Base-by-base conservation (phyloP, 768 basidiomycete species). In the Mycena kentingensis region DNA sequence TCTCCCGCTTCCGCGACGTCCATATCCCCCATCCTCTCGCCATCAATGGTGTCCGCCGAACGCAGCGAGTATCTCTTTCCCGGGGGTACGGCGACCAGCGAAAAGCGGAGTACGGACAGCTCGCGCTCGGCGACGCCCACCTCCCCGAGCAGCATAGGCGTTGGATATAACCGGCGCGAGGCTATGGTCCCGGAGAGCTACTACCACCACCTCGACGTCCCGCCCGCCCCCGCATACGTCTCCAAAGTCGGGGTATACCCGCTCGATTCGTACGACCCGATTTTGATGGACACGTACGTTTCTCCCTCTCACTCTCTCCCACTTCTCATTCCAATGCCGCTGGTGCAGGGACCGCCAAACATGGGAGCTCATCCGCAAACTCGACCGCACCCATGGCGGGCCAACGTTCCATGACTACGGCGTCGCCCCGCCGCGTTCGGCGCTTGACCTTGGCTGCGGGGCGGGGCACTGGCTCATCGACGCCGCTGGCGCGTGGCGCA, bases 371-470 rank as follows among this genome's bases (percentile, higher is more conserved):
- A 57, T 78, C 39, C 66, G 63, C 27, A 73, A 70, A 31, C 67
- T 83, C 15, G 73, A 66, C 25, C 56, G 55, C 0, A 67, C 65
- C 13, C 66, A 65, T 25, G 21, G 21, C 2, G 49, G 55, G 5
- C 65, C 65, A 13, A 61, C 54, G 24, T 66, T 66, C 44, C 56
- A 61, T 28, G 44, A 57, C 46, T 65, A 64, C 39, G 63, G 60
- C 5, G 56, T 19, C 36, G 66, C 55, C 12, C 65, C 70, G 0
- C 76, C 80, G 3, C 62, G 54, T 0, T 56, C 66, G n/a, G 77
- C 83, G 24, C 72, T 84, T 5, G 82, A 84, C 58, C 62, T 84
- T 2, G 82, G 82, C 1, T 83, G 81, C 55, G 81, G 83, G 2
- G 54, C 75, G 28, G 80, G 82, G 3, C 55, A 68, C 25, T 84